Evolutionary conservation across 129 eudicot species (phyloP).

Genomic region (Cynara cardunculus): DNA sequence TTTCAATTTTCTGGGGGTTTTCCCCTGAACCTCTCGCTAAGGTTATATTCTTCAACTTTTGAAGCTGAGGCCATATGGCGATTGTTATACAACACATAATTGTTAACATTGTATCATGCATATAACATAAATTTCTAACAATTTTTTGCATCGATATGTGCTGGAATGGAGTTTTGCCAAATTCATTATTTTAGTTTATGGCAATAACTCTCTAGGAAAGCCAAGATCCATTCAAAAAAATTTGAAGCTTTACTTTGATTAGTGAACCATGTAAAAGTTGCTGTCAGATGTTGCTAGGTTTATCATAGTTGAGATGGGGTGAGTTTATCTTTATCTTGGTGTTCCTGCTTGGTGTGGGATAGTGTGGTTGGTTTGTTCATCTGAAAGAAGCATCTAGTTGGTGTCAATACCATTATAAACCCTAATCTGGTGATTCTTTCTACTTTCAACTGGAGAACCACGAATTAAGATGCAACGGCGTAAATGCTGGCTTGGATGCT

Average conservation of each 20-base stretch:
- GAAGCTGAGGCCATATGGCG: conserved; percentile 3
- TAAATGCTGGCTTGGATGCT: background rate
- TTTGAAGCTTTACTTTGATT: background rate
- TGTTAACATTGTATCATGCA: conserved; percentile 6
- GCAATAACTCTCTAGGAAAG: background rate
- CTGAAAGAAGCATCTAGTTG: too few relatives aligned
- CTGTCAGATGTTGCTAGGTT: background rate
- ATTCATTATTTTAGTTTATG: background rate
- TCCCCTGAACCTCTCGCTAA: too few relatives aligned
- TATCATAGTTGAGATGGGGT: background rate
- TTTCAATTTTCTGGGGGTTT: too few relatives aligned
- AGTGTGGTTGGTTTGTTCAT: too few relatives aligned
- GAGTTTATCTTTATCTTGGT: background rate
- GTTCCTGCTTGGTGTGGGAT: background rate
- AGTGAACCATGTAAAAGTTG: background rate
- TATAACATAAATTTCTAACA: background rate
- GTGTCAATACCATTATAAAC: background rate
- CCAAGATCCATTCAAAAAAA: background rate
- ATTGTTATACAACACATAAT: conserved; percentile 8
- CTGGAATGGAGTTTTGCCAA: background rate
- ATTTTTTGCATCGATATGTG: background rate
- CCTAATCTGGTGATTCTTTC: background rate
- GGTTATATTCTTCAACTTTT: background rate
- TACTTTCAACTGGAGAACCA: background rate
- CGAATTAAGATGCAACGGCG: background rate